phyloP scores from a whole-genome alignment of 192 early-diverging fungal genomes.

The Kickxella alabastrina region DNA sequence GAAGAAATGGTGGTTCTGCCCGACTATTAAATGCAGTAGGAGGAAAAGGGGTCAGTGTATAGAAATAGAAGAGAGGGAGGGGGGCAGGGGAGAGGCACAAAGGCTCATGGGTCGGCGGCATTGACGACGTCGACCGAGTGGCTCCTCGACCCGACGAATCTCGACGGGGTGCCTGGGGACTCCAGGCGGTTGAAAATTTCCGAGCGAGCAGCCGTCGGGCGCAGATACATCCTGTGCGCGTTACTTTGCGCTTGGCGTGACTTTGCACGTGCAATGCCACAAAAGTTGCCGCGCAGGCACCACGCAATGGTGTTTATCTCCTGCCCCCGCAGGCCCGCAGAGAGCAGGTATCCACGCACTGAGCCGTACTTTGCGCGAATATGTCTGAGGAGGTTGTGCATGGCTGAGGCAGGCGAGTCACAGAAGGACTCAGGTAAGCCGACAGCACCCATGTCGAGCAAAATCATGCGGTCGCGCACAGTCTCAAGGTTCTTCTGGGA shows the following conservation, averaged over 20 bases:
- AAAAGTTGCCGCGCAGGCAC: slow-evolving; percentile 52
- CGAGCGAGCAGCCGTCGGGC: slow-evolving; percentile 16
- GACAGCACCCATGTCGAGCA: slow-evolving; percentile 52
- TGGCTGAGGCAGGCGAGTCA: slow-evolving; percentile 51
- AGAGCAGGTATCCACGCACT: slow-evolving; percentile 39
- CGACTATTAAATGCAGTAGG: no score
- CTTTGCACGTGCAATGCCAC: slow-evolving; percentile 22
- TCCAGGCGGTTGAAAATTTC: slow-evolving; percentile 10
- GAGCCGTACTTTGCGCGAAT: slow-evolving; percentile 38
- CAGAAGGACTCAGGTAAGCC: slow-evolving; percentile 55
- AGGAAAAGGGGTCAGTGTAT: no score
- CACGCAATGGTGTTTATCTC: slow-evolving; percentile 46
- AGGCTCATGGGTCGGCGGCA: background rate
- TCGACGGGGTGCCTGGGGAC: no score
- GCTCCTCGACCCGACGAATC: background rate
- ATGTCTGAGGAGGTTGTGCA: slow-evolving; percentile 31
- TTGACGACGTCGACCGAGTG: background rate
- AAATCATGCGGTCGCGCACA: slow-evolving; percentile 45
- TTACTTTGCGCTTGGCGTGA: slow-evolving; percentile 6
- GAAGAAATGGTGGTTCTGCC: no score
- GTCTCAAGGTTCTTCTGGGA: slow-evolving; percentile 47
- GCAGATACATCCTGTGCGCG: slow-evolving; percentile 16
- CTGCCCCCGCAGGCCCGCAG: slow-evolving; percentile 31
- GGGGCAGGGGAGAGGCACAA: no score
- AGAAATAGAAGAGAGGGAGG: no score